These are phyloP conservation scores for Saccharum hybrid DNA, from an alignment of 202 grass and related monocot genomes.

Conservation along the genomic window DNA sequence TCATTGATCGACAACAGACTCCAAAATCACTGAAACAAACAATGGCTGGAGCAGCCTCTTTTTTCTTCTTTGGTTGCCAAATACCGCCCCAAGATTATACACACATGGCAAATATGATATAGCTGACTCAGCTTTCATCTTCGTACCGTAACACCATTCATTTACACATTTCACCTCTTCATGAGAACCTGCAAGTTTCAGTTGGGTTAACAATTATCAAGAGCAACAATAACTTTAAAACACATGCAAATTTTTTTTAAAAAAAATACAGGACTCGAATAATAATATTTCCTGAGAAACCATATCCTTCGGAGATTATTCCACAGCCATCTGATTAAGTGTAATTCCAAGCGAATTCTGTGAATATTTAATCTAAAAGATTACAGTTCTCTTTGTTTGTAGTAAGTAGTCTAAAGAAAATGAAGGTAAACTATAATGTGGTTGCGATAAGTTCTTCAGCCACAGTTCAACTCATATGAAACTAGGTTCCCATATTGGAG, in stretches of 20 bases:
- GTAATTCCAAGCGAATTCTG: background rate
- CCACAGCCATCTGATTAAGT: background rate
- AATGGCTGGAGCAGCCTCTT: constrained; percentile 32
- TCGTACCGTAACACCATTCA: constrained; percentile 11
- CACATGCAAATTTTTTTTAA: background rate
- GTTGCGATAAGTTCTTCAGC: background rate
- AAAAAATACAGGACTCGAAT: background rate
- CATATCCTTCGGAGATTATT: background rate
- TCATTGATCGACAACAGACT: constrained; percentile 14
- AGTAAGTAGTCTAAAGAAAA: background rate
- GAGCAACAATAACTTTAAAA: background rate
- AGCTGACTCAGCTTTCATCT: constrained; percentile 18
- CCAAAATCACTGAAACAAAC: constrained; percentile 39
- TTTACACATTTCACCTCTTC: constrained; percentile 53
- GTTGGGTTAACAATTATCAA: background rate
- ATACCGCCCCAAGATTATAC: constrained; percentile 49
- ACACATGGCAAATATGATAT: constrained; percentile 49
- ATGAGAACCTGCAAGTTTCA: constrained; percentile 28
- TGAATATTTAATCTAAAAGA: background rate
- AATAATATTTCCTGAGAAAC: background rate
- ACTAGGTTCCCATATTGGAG: too few relatives aligned
- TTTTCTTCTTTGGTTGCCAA: constrained; percentile 33
- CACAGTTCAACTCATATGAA: background rate
- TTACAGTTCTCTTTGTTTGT: background rate
- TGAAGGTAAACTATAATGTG: background rate